phyloP scores from a whole-genome alignment of 352 stramenopile species.

The Saprolegnia diclina region DNA sequence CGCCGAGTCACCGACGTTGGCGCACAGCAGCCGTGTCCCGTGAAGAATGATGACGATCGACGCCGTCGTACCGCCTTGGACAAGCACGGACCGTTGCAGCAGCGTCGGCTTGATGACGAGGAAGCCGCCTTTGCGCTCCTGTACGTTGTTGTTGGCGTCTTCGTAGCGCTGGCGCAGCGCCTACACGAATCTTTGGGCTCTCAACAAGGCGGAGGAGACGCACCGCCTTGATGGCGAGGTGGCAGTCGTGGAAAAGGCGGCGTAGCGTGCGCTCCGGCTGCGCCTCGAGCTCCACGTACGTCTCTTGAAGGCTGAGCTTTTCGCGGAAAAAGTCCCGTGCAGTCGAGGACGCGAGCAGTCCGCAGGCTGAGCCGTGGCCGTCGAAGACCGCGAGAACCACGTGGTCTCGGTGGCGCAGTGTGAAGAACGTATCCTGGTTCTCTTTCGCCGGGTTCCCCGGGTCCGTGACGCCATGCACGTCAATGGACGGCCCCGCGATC shows the following conservation, averaged over 20 bases:
- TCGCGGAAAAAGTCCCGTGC: constrained; percentile 58
- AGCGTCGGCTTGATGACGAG: constrained; percentile 32
- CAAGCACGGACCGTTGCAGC: constrained; percentile 52
- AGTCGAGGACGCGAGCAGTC: constrained; percentile 54
- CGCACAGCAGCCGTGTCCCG: constrained; percentile 59
- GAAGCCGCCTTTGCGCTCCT: constrained; percentile 49
- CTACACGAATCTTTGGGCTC: background rate
- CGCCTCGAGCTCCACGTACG: constrained; percentile 47
- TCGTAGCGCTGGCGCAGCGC: constrained; percentile 57
- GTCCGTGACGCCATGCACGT: constrained; percentile 41
- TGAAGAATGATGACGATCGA: constrained; percentile 76
- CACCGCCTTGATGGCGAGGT: constrained; percentile 53
- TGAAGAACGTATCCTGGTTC: constrained; percentile 89
- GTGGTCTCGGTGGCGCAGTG: constrained; percentile 39
- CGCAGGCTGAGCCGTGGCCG: constrained; percentile 75
- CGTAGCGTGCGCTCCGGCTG: constrained; percentile 48
- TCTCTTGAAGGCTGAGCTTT: constrained; percentile 42
- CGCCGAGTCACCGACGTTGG: constrained; percentile 80
- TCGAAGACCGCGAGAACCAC: constrained; percentile 69
- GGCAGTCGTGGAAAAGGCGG: constrained; percentile 50
- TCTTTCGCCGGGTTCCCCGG: constrained; percentile 43
- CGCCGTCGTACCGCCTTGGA: constrained; percentile 85
- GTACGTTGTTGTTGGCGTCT: constrained; percentile 45
- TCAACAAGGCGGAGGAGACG: background rate
- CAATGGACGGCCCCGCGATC: background rate